Conservation (phyloP, 192 early-diverging fungal genomes). For the Allomyces arbusculus region DNA sequence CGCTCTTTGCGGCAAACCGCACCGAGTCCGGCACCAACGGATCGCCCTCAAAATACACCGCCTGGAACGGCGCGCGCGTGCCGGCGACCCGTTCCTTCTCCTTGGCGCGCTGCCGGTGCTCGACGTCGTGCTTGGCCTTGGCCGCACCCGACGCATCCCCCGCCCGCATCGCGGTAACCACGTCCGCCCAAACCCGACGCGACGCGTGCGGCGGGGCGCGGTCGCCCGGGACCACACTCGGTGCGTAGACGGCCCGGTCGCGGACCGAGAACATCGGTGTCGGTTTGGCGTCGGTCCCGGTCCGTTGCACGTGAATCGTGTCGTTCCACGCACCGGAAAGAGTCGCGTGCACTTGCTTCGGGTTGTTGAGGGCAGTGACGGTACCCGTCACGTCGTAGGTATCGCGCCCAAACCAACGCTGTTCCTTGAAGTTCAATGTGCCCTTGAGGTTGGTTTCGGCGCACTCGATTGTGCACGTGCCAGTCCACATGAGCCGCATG, state of each 20-base stretch:
- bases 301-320: not conserved
- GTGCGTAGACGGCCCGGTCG: too few species aligned
- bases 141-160: not conserved
- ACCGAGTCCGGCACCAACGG: too few species aligned
- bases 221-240: not conserved
- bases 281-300: too few species aligned
- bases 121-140: not conserved
- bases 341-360: not conserved
- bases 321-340: not conserved
- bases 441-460: not conserved
- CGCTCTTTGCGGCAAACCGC: too few species aligned
- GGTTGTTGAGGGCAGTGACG: not conserved
- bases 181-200: not conserved
- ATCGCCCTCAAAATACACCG: too few species aligned
- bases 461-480: not conserved
- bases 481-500: not conserved
- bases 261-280: too few species aligned
- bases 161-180: not conserved
- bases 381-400: not conserved
- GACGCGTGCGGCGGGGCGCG: not conserved
- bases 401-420: not conserved
- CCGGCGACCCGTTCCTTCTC: too few species aligned
- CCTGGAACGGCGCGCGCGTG: too few species aligned
- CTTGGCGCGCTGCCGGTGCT: not conserved
- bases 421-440: not conserved